phyloP scores from a whole-genome alignment of 441 rosid genomes.

The Croton laevigatus region DNA sequence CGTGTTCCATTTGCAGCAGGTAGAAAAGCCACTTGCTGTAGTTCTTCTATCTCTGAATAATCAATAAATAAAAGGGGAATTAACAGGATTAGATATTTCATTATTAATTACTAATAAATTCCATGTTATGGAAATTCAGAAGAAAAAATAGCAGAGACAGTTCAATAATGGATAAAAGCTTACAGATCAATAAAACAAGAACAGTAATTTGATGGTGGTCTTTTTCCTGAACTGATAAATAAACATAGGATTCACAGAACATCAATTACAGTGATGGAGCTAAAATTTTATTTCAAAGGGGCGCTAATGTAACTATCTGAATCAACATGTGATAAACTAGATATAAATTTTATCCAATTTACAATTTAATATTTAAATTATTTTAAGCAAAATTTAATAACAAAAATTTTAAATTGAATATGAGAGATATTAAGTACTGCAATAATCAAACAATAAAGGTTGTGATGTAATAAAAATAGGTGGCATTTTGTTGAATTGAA shows the following conservation, averaged over 20 bases:
- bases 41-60: conserved; percentile 62
- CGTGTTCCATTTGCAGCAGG: conserved; percentile 99
- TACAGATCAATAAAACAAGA: background rate
- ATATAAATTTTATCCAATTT: too few species aligned
- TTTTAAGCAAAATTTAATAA: too few species aligned
- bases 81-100: conserved; percentile 15
- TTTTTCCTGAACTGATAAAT: conserved; percentile 1
- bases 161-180: background rate
- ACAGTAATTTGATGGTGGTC: background rate
- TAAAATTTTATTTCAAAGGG: too few species aligned
- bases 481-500: too few species aligned
- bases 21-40: conserved; percentile 81
- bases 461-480: too few species aligned
- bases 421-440: too few species aligned
- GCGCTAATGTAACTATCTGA: too few species aligned
- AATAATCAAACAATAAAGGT: too few species aligned
- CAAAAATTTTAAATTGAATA: too few species aligned
- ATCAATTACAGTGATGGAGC: background rate
- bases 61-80: background rate
- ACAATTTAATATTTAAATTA: too few species aligned
- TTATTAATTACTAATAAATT: background rate
- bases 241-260: background rate
- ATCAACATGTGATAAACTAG: too few species aligned
- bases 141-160: conserved; percentile 2
- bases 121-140: background rate